Conservation (phyloP, 192 early-diverging fungal species). For the Coemansia sp. region DNA sequence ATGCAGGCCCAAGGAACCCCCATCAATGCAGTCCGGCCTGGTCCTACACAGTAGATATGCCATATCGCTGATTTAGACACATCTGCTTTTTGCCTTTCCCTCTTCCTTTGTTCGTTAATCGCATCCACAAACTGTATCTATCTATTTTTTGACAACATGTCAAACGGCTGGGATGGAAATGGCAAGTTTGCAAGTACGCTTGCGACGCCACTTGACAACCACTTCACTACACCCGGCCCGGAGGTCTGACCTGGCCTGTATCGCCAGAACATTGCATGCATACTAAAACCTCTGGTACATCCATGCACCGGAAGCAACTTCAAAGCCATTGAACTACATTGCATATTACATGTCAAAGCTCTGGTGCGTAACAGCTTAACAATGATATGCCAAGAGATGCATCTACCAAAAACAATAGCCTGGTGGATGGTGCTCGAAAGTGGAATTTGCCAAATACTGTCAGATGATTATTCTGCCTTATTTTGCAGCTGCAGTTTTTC, state of each 20-base stretch:
- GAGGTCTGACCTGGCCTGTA: not conserved
- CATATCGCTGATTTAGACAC: not conserved
- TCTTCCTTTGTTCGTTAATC: not conserved
- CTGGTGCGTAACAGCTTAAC: not conserved
- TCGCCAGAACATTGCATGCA: too few species aligned
- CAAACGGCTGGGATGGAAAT: not conserved
- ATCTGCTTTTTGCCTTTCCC: not conserved
- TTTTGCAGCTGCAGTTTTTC: not conserved
- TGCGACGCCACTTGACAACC: not conserved
- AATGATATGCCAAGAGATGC: not conserved
- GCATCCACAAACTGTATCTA: not conserved
- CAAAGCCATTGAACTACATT: not conserved
- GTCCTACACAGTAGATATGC: slow-evolving; percentile 23
- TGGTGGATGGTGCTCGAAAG: not conserved
- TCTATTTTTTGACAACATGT: not conserved
- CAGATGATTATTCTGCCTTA: not conserved
- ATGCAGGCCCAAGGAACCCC: slow-evolving; percentile 15
- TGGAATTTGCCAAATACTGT: not conserved
- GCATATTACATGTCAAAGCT: not conserved
- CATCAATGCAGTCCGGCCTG: not conserved
- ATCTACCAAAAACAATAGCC: not conserved
- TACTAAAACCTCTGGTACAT: not conserved
- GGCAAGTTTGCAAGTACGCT: not conserved
- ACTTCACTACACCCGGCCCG: not conserved
- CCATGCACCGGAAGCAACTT: not conserved